These are phyloP conservation scores for Malassezia psittaci DNA, from an alignment of 1,284 basidiomycete genomes.

Conservation along the genomic window DNA sequence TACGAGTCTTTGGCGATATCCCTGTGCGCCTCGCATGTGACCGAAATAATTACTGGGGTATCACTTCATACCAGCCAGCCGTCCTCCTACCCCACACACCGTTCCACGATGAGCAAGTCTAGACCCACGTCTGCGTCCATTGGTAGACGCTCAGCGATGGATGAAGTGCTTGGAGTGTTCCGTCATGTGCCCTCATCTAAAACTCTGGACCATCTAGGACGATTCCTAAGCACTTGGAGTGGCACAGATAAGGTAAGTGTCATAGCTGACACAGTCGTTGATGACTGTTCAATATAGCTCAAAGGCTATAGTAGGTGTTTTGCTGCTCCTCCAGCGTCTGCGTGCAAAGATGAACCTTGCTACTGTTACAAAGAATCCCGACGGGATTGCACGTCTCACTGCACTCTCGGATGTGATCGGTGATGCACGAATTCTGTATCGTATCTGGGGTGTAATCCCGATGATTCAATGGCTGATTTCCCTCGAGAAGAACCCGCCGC, in stretches of 20 bases:
- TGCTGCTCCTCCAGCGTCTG: slow-evolving; percentile 33
- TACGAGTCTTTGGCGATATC: not conserved
- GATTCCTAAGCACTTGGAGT: slow-evolving; percentile 43
- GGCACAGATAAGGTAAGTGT: slow-evolving; percentile 38
- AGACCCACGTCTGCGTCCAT: not conserved
- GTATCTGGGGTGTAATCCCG: slow-evolving; percentile 46
- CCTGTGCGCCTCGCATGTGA: not conserved
- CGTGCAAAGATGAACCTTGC: slow-evolving; percentile 28
- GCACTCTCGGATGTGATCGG: slow-evolving; percentile 30
- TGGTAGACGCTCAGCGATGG: not conserved
- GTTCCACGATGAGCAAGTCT: not conserved
- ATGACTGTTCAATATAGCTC: slow-evolving; percentile 44
- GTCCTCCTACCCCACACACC: not conserved
- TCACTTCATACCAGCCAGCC: not conserved
- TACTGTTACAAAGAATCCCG: slow-evolving; percentile 20
- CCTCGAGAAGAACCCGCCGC: slow-evolving; percentile 36
- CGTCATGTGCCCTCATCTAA: slow-evolving; percentile 29
- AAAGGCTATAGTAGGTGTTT: slow-evolving; percentile 36
- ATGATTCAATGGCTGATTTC: slow-evolving; percentile 46
- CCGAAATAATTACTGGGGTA: slow-evolving; percentile 1
- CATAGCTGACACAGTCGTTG: slow-evolving; percentile 18
- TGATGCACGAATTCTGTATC: slow-evolving; percentile 38
- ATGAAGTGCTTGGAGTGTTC: slow-evolving; percentile 14
- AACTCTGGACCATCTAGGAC: slow-evolving; percentile 39
- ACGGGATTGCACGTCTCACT: slow-evolving; percentile 22